These are phyloP conservation scores for Coemansia sp. DNA, from an alignment of 192 early-diverging fungal species.

Conservation along the genomic window DNA sequence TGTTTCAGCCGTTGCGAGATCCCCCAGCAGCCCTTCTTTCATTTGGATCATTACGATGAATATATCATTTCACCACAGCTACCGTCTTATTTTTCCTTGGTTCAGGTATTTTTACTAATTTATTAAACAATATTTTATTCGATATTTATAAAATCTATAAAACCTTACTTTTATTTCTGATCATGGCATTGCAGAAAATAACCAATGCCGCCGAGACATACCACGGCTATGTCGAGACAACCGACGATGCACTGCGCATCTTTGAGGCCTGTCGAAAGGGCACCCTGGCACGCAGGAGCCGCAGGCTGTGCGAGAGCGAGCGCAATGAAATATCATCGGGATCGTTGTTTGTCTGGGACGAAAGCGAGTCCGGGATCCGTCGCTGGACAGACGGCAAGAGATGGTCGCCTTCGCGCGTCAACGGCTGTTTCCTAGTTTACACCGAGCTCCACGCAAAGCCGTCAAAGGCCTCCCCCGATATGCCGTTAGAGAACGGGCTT, in stretches of 20 bases:
- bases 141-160: no score
- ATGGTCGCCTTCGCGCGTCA: constrained; percentile 85
- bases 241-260: constrained; percentile 83
- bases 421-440: constrained; percentile 81
- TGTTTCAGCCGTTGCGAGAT: no score
- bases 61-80: no score
- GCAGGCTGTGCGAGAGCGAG: constrained; percentile 77
- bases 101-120: no score
- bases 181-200: background rate
- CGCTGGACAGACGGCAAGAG: constrained; percentile 87
- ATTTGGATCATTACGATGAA: no score
- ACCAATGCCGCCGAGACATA: constrained; percentile 51
- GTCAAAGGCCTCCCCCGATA: constrained; percentile 5
- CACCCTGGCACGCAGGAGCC: constrained; percentile 65
- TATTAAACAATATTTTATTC: no score
- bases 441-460: constrained; percentile 69
- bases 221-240: constrained; percentile 72
- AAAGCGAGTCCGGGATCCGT: constrained; percentile 84
- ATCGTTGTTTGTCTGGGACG: constrained; percentile 84
- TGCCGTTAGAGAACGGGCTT: constrained; percentile 65
- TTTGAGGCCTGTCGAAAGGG: constrained; percentile 84
- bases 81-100: no score
- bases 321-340: constrained; percentile 73
- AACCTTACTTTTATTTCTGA: background rate
- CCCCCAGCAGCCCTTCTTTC: no score